These are phyloP conservation scores for Sonneratia caseolaris DNA, from an alignment of 345 rosid species.

Conservation along the genomic window DNA sequence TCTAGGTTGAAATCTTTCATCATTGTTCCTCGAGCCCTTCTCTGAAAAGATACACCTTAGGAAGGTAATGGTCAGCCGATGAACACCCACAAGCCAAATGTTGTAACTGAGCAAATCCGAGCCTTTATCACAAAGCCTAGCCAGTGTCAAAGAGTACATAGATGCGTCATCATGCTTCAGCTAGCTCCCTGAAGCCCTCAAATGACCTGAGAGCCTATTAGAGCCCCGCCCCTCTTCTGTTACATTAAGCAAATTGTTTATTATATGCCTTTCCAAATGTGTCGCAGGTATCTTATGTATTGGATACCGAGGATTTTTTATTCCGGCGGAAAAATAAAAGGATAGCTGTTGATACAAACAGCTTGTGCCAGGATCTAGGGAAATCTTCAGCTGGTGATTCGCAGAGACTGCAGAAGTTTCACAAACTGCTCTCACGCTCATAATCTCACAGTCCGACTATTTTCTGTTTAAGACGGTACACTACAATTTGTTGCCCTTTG, in stretches of 20 bases:
- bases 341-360: slow-evolving; percentile 20
- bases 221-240: no score
- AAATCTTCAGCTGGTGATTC: slow-evolving; percentile 23
- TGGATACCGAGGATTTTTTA: slow-evolving; percentile 90
- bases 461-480: slow-evolving; percentile 12
- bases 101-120: not conserved
- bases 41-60: not conserved
- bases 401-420: slow-evolving; percentile 33
- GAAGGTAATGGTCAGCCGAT: not conserved
- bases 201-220: not conserved
- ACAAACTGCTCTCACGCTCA: slow-evolving; percentile 30
- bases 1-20: not conserved
- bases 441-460: slow-evolving; percentile 4
- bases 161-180: not conserved
- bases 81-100: not conserved
- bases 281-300: slow-evolving; percentile 77
- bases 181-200: not conserved
- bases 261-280: not conserved
- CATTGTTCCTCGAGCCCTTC: not conserved
- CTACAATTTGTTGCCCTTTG: not conserved
- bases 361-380: slow-evolving; percentile 17
- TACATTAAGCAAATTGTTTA: not conserved
- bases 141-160: no score
- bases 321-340: slow-evolving; percentile 33
- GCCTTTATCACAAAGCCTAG: not conserved